These are phyloP conservation scores for Aspergillus viridinutans DNA, from an alignment of 2,329 filamentous ascomycete genomes.

Conservation along the genomic window DNA sequence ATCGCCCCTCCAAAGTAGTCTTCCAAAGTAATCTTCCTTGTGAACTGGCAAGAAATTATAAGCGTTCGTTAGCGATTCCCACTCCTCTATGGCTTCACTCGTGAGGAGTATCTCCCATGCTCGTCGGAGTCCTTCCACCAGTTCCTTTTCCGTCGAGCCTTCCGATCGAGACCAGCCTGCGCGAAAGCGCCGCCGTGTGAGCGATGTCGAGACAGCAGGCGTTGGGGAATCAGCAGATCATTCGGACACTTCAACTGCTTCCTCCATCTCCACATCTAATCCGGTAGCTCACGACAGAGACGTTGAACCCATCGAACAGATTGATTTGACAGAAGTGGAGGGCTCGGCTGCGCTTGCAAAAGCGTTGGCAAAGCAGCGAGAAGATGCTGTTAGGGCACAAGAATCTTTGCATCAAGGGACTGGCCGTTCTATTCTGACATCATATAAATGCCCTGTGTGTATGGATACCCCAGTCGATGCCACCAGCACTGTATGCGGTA, in stretches of 20 bases:
- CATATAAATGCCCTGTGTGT: constrained; percentile 59
- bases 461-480: constrained; percentile 59
- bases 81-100: neutral
- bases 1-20: neutral
- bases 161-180: constrained; percentile 2
- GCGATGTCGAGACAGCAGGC: neutral
- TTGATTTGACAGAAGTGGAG: constrained; percentile 48
- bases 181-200: constrained; percentile 15
- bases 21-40: neutral
- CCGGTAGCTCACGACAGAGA: neutral
- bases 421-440: constrained; percentile 40
- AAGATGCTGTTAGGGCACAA: constrained; percentile 49
- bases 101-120: neutral
- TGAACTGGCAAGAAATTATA: neutral
- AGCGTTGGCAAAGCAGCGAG: constrained; percentile 49
- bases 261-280: neutral
- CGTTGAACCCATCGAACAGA: constrained; percentile 39
- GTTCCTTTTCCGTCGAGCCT: neutral
- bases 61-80: neutral
- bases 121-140: neutral
- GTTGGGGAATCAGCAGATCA: neutral
- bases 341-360: constrained; percentile 40
- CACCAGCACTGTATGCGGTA: constrained; percentile 59
- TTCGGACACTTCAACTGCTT: neutral
- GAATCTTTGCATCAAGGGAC: constrained; percentile 26